Conservation (phyloP, 2,329 filamentous ascomycete species). For the Fusarium sp. region DNA sequence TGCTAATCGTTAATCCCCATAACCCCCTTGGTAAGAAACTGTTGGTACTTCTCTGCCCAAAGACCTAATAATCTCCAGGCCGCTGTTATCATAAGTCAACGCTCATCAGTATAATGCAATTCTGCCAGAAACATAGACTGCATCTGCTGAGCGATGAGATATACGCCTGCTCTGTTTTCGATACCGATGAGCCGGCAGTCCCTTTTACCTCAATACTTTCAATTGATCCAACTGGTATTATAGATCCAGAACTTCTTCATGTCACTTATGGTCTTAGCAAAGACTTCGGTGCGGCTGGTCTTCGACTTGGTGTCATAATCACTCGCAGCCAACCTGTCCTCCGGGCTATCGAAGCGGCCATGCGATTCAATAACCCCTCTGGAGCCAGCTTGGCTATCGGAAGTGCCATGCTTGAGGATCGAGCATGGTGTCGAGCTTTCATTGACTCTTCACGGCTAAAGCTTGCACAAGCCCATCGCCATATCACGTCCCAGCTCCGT, state of each 20-base stretch:
- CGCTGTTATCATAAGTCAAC: constrained; percentile 56
- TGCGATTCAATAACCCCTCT: constrained; percentile 59
- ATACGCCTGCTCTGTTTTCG: constrained; percentile 62
- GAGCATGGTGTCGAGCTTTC: constrained; percentile 56
- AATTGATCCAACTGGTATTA: constrained; percentile 53
- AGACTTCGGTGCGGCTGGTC: constrained; percentile 63
- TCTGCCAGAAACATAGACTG: constrained; percentile 60
- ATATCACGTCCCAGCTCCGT: constrained; percentile 50
- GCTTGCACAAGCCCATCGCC: constrained; percentile 52
- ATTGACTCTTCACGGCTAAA: constrained; percentile 51
- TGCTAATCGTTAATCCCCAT: constrained; percentile 63
- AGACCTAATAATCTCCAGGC: constrained; percentile 39
- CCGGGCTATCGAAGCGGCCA: constrained; percentile 49
- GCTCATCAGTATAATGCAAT: constrained; percentile 54
- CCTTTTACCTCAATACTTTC: constrained; percentile 61
- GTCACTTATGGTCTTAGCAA: constrained; percentile 57
- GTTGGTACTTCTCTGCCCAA: not conserved
- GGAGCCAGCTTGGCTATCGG: constrained; percentile 55
- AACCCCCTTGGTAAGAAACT: constrained; percentile 57
- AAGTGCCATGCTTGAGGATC: constrained; percentile 57
- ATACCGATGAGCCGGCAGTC: constrained; percentile 44
- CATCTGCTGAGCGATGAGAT: constrained; percentile 69
- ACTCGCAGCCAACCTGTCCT: constrained; percentile 47
- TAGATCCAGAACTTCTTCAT: constrained; percentile 60
- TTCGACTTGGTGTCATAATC: constrained; percentile 61